A percentile compares a stretch with the other conserved stretches of the same genome.
These are phyloP conservation scores for Neopestalotiopsis sp. DNA, from an alignment of 2,329 filamentous ascomycete species.

Conservation along the genomic window DNA sequence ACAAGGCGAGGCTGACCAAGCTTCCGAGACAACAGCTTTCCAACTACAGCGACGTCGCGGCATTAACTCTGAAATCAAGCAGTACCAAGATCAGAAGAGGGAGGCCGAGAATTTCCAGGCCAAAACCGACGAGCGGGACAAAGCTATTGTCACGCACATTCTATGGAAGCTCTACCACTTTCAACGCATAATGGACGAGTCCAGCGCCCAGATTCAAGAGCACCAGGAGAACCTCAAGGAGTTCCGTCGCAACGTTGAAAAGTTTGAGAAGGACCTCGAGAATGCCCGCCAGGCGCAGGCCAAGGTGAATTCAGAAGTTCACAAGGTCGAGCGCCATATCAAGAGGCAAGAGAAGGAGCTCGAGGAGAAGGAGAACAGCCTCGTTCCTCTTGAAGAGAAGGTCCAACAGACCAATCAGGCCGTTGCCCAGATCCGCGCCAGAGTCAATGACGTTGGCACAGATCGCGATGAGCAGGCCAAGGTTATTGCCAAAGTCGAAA, in stretches of 20 bases:
- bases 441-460: constrained; percentile 74
- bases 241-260: constrained; percentile 84
- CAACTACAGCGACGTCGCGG: constrained; percentile 88
- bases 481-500: constrained; percentile 75
- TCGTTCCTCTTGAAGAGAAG: constrained; percentile 93
- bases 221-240: constrained; percentile 96
- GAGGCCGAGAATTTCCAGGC: constrained; percentile 93
- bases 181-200: constrained; percentile 91
- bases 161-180: constrained; percentile 98
- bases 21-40: constrained; percentile 85
- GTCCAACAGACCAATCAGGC: constrained; percentile 79
- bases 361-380: constrained; percentile 81
- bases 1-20: constrained; percentile 85
- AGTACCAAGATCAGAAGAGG: constrained; percentile 95
- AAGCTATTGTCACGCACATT: constrained; percentile 90
- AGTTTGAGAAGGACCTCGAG: constrained; percentile 81
- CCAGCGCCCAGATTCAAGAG: constrained; percentile 86
- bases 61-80: constrained; percentile 97
- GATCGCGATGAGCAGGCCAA: constrained; percentile 76
- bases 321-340: constrained; percentile 84
- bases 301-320: constrained; percentile 75
- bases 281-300: constrained; percentile 84
- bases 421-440: constrained; percentile 69
- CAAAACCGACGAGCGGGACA: constrained; percentile 88
- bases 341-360: constrained; percentile 85